Conservation (phyloP, 2,329 filamentous ascomycete species). For the Achaetomium macrosporum region DNA sequence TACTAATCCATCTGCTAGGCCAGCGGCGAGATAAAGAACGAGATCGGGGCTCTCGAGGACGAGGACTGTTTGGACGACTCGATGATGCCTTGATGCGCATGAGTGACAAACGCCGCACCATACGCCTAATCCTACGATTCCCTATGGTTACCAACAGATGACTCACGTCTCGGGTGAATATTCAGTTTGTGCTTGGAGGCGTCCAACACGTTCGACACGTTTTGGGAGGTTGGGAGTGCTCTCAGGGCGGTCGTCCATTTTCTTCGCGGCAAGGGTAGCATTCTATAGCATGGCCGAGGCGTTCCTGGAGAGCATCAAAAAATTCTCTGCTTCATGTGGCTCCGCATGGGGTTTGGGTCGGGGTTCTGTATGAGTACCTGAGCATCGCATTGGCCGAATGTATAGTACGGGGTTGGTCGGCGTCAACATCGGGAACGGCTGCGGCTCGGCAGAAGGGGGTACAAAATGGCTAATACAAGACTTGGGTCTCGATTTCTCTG, state of each 20-base stretch:
- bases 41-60: constrained; percentile 86
- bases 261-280: constrained; percentile 10
- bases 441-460: background rate
- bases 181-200: background rate
- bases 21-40: constrained; percentile 90
- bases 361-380: constrained; percentile 27
- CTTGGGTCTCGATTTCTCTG: background rate
- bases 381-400: constrained; percentile 26
- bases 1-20: constrained; percentile 52
- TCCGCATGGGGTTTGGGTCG: background rate
- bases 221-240: constrained; percentile 4
- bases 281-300: constrained; percentile 22
- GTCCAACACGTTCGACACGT: background rate
- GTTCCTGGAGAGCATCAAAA: constrained; percentile 18
- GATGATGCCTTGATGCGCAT: constrained; percentile 46
- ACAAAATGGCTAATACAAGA: constrained; percentile 12
- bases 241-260: constrained; percentile 5
- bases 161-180: background rate
- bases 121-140: constrained; percentile 9
- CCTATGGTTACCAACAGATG: constrained; percentile 1
- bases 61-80: constrained; percentile 65
- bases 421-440: background rate
- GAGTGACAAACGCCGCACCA: constrained; percentile 23
- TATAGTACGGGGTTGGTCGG: constrained; percentile 21
- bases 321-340: constrained; percentile 5